Evolutionary conservation across 1,284 basidiomycete species (phyloP), one percentile per base, ranked within the genome.

Genomic region (Kalmanozyma brasiliensis): DNA sequence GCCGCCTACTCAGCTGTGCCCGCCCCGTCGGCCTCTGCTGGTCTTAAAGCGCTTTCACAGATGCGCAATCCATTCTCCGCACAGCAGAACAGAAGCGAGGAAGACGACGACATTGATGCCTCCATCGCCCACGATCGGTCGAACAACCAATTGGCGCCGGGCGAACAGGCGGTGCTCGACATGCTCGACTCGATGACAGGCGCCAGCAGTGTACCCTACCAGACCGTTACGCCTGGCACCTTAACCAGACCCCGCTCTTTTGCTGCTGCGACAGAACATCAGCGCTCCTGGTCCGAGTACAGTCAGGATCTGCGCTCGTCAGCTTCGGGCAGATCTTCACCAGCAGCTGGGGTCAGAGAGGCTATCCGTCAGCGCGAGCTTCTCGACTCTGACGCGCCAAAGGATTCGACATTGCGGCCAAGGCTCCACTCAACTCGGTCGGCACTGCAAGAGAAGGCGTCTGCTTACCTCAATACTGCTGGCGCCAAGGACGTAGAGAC

Each of bases 141-240:
- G 22, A 63, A 40, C 33, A 48, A 57, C 14, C 44, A 44, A 32
- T 36, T 74, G 8, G 72, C 40, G 8, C 26, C 26, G 4, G 72
- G 53, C 22, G 74, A 76, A 37, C 44, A 56, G 17, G 72, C 74
- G 4, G 74, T 74, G 10, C 62, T 76, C 24, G 57, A 67, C 46
- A 74, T 76, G 74, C 71, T 76, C 30, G 74, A 72, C n/a, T 49
- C 61, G 4, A 45, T 43, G 20, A 57, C 67, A 8, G 43, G n/a
- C 6, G 26, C 56, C 16, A 44, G 44, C 29, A 66, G 49, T 22
- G 41, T 59, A 22, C 55, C 65, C 1, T 62, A 55, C 23, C 53
- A 62, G 41, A 68, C 65, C 17, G 65, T 55, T 2, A 63, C 65
- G 6, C 65, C 65, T 3, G 65, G 55, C 22, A 62, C 65, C 9